A percentile compares a stretch with the other conserved stretches of the same genome.
Evolutionary conservation across 805 yeast genomes (phyloP).

Genomic region (Candida tibetensis): DNA sequence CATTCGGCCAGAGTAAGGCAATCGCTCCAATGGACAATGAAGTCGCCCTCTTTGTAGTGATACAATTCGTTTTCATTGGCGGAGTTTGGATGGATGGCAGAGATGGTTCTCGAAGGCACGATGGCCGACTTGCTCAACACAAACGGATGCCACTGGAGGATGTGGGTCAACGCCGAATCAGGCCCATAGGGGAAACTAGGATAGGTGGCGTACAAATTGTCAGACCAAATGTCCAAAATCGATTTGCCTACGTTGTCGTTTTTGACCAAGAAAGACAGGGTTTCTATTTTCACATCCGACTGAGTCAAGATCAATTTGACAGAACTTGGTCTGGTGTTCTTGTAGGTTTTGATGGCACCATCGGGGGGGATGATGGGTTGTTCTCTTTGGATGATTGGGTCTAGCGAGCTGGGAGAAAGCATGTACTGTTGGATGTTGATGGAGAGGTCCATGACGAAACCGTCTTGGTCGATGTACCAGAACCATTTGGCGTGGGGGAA

Average conservation of each 20-base stretch:
- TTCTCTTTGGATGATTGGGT: constrained; percentile 61
- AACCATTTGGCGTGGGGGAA: constrained; percentile 90
- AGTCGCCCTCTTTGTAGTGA: constrained; percentile 62
- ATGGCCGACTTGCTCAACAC: constrained; percentile 69
- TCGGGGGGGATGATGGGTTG: constrained; percentile 70
- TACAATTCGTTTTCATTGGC: constrained; percentile 11
- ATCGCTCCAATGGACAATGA: constrained; percentile 59
- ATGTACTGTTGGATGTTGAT: constrained; percentile 60
- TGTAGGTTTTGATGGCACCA: constrained; percentile 68
- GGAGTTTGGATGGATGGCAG: constrained; percentile 23
- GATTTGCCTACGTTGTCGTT: constrained; percentile 65
- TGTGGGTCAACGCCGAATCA: constrained; percentile 75
- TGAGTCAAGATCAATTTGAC: constrained; percentile 69
- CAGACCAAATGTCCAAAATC: constrained; percentile 77
- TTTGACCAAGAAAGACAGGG: constrained; percentile 68
- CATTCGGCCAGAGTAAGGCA: constrained; percentile 54
- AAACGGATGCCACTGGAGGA: constrained; percentile 93
- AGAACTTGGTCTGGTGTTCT: constrained; percentile 51
- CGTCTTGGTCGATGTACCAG: constrained; percentile 81
- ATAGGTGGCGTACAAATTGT: constrained; percentile 67
- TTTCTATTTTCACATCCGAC: constrained; percentile 57
- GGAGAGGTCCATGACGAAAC: constrained; percentile 69
- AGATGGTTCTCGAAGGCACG: constrained; percentile 50
- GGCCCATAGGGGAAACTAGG: constrained; percentile 57
- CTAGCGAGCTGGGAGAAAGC: constrained; percentile 57